phyloP scores from a whole-genome alignment of 2,329 filamentous ascomycete genomes.

The Hypoxylon sp. region DNA sequence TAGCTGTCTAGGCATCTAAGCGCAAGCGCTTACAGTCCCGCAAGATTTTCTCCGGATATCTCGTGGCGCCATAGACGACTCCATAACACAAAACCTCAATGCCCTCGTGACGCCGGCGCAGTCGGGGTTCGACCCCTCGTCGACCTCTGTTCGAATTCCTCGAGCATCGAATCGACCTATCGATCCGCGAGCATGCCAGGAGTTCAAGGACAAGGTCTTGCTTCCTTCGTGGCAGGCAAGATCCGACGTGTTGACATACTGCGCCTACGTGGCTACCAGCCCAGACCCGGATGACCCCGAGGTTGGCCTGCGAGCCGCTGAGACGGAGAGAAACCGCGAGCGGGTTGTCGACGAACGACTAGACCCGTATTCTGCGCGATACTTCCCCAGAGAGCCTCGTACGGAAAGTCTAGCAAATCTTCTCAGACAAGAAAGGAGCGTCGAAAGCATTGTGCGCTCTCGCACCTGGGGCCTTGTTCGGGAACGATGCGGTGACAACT shows the following conservation, averaged over 20 bases:
- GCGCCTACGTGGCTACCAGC: constrained; percentile 83
- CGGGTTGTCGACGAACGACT: constrained; percentile 84
- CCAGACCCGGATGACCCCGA: constrained; percentile 90
- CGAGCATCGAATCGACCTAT: constrained; percentile 62
- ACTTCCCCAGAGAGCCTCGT: constrained; percentile 79
- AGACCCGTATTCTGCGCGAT: constrained; percentile 89
- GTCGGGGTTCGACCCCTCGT: constrained; percentile 78
- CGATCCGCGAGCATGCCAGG: constrained; percentile 67
- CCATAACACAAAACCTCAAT: constrained; percentile 92
- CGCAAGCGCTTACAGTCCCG: constrained; percentile 20
- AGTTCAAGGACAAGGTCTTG: constrained; percentile 79
- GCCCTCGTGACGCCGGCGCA: constrained; percentile 79
- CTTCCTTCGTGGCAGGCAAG: constrained; percentile 90
- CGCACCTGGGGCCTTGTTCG: constrained; percentile 82
- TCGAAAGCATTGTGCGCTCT: constrained; percentile 80
- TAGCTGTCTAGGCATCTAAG: background rate
- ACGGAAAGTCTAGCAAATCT: constrained; percentile 80
- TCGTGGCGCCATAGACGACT: constrained; percentile 86
- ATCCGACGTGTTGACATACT: constrained; percentile 86
- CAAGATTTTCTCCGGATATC: constrained; percentile 91
- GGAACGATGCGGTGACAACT: constrained; percentile 73
- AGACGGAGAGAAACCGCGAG: constrained; percentile 74
- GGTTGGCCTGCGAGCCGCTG: constrained; percentile 70
- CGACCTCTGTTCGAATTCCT: constrained; percentile 70
- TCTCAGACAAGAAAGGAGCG: constrained; percentile 75